phyloP scores from a whole-genome alignment of 352 stramenopile genomes.

The Plasmopara muralis region DNA sequence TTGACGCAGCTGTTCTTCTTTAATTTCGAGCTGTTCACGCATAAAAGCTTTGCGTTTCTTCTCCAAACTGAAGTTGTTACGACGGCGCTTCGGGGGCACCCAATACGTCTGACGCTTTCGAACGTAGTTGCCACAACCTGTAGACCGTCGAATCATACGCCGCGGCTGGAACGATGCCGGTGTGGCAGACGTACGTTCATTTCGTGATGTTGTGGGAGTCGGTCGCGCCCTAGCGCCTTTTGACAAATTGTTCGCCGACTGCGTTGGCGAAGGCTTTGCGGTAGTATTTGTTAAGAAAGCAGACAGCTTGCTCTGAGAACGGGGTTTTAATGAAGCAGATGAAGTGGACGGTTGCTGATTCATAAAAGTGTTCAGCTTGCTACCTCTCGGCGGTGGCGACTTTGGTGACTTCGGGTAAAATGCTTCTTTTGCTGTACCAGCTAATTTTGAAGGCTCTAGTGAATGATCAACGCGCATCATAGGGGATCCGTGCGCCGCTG shows the following conservation, averaged over 20 bases:
- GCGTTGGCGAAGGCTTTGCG: conserved; percentile 19
- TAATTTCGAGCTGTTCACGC: conserved; percentile 71
- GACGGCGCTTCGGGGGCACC: conserved; percentile 27
- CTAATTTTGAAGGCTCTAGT: conserved; percentile 45
- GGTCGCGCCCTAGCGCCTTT: conserved; percentile 14
- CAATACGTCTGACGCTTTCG: conserved; percentile 76
- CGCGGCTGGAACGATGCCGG: conserved; percentile 35
- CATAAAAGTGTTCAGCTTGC: conserved; percentile 78
- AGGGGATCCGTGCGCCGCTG: conserved; percentile 42
- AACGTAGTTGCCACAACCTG: conserved; percentile 60
- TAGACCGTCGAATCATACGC: conserved; percentile 50
- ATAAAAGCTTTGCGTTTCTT: conserved; percentile 80
- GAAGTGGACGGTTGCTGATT: conserved; percentile 49
- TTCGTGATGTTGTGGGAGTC: conserved; percentile 13
- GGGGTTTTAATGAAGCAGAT: conserved; percentile 27
- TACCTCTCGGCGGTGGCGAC: conserved; percentile 26
- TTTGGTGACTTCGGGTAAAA: conserved; percentile 11
- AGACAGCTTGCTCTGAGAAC: conserved; percentile 70
- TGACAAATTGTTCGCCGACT: conserved; percentile 28
- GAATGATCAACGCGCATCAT: conserved; percentile 55
- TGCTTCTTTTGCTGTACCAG: conserved; percentile 37
- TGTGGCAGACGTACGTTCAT: conserved; percentile 2
- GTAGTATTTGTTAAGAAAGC: conserved; percentile 69
- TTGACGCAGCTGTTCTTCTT: conserved; percentile 69
- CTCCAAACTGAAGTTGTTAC: conserved; percentile 72